These are phyloP conservation scores for Sclerotinia glacialis DNA, from an alignment of 2,329 filamentous ascomycete species.

Conservation along the genomic window DNA sequence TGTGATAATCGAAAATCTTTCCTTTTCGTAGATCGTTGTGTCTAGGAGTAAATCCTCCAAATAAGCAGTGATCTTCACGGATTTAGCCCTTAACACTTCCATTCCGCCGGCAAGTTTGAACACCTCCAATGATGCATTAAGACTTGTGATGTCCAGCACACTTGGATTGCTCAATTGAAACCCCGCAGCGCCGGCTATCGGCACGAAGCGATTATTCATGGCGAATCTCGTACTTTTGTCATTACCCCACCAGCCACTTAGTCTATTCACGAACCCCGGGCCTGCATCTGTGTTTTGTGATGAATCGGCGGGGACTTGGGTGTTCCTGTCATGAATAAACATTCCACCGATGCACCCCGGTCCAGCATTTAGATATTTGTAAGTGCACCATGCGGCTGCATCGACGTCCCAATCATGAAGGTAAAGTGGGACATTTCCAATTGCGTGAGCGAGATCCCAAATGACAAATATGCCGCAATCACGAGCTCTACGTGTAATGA, in stretches of 20 bases:
- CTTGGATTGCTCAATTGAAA: slow-evolving; percentile 77
- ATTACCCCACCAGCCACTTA: slow-evolving; percentile 81
- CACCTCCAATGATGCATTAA: slow-evolving; percentile 67
- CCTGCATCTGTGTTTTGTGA: slow-evolving; percentile 31
- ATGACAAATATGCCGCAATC: slow-evolving; percentile 65
- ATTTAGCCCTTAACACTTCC: slow-evolving; percentile 60
- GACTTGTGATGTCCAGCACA: slow-evolving; percentile 68
- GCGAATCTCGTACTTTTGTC: slow-evolving; percentile 66
- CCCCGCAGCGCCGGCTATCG: slow-evolving; percentile 69
- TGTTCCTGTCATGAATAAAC: slow-evolving; percentile 64
- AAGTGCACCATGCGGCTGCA: slow-evolving; percentile 75
- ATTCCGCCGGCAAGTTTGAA: slow-evolving; percentile 65
- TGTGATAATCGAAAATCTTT: slow-evolving; percentile 59
- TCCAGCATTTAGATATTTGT: slow-evolving; percentile 79
- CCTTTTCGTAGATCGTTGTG: slow-evolving; percentile 36
- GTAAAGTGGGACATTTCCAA: slow-evolving; percentile 68
- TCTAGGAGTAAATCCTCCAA: slow-evolving; percentile 58
- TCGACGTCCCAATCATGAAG: slow-evolving; percentile 79
- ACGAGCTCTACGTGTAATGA: slow-evolving; percentile 69
- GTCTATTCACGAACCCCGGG: slow-evolving; percentile 48
- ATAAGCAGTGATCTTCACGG: slow-evolving; percentile 63
- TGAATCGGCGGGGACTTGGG: slow-evolving; percentile 26
- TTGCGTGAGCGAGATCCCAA: slow-evolving; percentile 79
- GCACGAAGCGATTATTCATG: slow-evolving; percentile 74
- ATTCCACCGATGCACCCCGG: slow-evolving; percentile 71